These are phyloP conservation scores for Dryas integrifolia DNA, from an alignment of 331 rosid genomes.

Conservation along the genomic window DNA sequence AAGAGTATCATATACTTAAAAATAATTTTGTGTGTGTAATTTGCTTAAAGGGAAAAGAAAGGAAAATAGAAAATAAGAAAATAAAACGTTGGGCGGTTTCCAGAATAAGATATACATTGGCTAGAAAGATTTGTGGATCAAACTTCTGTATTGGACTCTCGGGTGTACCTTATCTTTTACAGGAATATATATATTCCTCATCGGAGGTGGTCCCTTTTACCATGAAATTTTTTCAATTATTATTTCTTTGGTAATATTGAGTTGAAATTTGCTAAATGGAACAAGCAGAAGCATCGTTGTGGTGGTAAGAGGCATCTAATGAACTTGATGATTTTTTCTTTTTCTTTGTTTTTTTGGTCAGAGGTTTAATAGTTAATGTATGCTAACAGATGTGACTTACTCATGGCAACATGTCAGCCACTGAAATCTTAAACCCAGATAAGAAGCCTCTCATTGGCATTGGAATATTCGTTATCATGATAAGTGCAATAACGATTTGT, in stretches of 20 bases:
- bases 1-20: background rate
- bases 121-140: background rate
- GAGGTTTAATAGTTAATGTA: background rate
- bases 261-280: background rate
- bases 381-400: background rate
- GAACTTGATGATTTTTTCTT: background rate
- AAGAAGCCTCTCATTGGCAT: background rate
- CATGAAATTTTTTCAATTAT: background rate
- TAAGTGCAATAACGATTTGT: background rate
- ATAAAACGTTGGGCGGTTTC: too few species aligned
- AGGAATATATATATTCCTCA: background rate
- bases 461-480: background rate
- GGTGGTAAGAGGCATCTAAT: background rate
- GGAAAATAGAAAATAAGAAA: too few species aligned
- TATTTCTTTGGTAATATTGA: background rate
- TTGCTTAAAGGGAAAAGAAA: too few species aligned
- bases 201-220: background rate
- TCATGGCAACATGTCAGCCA: conserved; percentile 16
- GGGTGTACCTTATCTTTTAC: background rate
- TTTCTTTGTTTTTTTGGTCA: background rate
- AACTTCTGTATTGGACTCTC: too few species aligned
- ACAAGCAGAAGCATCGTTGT: background rate
- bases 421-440: conserved; percentile 4
- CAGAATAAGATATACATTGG: background rate
- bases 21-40: background rate